A percentile compares a stretch with the other conserved stretches of the same genome.
Conservation (phyloP, 192 early-diverging fungal genomes). For the Pecoramyces ruminantium region DNA sequence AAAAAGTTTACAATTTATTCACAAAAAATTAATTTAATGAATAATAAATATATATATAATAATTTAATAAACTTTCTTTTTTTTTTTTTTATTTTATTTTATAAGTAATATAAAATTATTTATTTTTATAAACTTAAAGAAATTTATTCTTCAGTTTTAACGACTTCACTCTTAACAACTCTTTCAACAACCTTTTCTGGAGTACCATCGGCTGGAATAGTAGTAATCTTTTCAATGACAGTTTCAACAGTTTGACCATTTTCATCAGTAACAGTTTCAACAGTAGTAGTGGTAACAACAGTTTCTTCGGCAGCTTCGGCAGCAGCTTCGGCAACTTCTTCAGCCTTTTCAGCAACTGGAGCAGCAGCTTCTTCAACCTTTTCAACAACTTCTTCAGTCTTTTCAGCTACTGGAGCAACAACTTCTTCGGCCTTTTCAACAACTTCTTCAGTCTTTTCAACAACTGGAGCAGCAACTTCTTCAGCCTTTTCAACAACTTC, state of each 20-base stretch:
- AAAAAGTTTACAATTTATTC: too few relatives aligned
- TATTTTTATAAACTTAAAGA: too few relatives aligned
- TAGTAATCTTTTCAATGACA: neutral
- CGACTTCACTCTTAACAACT: neutral
- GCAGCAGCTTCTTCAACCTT: neutral
- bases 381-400: neutral
- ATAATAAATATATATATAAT: too few relatives aligned
- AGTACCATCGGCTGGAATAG: neutral
- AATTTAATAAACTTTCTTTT: too few relatives aligned
- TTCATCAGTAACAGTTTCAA: neutral
- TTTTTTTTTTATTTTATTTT: too few relatives aligned
- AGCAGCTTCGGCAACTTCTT: neutral
- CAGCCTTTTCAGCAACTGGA: neutral
- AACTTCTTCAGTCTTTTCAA: neutral
- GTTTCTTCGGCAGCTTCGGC: neutral
- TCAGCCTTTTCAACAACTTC: neutral
- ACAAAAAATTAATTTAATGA: too few relatives aligned
- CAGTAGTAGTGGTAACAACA: neutral
- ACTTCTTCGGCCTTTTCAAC: neutral
- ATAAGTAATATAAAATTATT: too few relatives aligned
- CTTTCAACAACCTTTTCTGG: neutral
- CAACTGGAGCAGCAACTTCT: too few relatives aligned
- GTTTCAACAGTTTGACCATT: neutral
- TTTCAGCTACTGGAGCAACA: neutral
- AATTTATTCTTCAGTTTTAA: neutral